Percentiles rank a stretch among this genome's conserved stretches.
These are phyloP conservation scores for Podospora pseudocomata DNA, from an alignment of 495 filamentous ascomycete species.

Conservation along the genomic window DNA sequence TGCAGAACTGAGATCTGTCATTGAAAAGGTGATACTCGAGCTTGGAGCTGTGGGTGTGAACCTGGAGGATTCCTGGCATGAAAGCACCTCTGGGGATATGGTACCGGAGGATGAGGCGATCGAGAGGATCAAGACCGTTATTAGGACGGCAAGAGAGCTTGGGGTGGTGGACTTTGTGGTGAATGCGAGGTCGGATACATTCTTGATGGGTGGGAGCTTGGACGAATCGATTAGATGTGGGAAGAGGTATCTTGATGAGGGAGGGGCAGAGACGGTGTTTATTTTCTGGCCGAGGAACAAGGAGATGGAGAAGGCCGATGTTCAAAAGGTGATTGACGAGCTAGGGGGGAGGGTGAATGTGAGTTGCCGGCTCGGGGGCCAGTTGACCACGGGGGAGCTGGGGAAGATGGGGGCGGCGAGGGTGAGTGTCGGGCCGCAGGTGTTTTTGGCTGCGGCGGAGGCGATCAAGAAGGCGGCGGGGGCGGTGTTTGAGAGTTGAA, in stretches of 20 bases:
- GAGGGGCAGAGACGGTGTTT: conserved; percentile 49
- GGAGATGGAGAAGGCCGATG: conserved; percentile 33
- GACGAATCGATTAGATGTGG: conserved; percentile 46
- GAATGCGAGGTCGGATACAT: conserved; percentile 47
- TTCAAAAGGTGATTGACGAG: conserved; percentile 34
- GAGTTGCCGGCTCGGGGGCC: conserved; percentile 23
- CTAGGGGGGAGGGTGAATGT: conserved; percentile 33
- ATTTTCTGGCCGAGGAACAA: conserved; percentile 34
- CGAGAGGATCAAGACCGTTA: conserved; percentile 35
- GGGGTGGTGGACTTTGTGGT: conserved; percentile 50
- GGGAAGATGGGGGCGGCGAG: conserved; percentile 44
- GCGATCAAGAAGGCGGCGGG: conserved; percentile 13
- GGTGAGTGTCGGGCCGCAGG: conserved; percentile 40
- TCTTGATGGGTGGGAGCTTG: conserved; percentile 32
- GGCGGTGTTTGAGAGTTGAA: conserved; percentile 10
- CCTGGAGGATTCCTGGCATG: conserved; percentile 46
- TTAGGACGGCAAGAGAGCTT: conserved; percentile 29
- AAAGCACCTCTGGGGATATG: conserved; percentile 26
- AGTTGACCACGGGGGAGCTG: conserved; percentile 33
- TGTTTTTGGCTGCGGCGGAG: conserved; percentile 17
- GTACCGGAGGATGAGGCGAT: conserved; percentile 36
- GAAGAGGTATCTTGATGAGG: conserved; percentile 39
- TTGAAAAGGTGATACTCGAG: conserved; percentile 4
- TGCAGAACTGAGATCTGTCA: not conserved
- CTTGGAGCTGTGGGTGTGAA: conserved; percentile 51